phyloP scores from a whole-genome alignment of 225 moss, liverwort and hornwort species.

The Thuidium tamariscinum region DNA sequence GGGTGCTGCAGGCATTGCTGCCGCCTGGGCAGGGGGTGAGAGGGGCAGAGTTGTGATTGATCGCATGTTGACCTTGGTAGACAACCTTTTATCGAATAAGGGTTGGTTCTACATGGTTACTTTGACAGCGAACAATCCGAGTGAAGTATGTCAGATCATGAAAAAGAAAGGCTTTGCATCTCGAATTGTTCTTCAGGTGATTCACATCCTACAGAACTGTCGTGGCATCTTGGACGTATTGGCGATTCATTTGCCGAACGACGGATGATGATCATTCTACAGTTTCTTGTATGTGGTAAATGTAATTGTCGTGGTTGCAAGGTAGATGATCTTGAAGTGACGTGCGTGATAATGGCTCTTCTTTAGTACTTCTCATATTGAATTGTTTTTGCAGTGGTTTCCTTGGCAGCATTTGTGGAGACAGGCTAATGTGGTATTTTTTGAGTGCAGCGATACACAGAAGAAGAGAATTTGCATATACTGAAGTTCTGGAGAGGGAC shows the following conservation, averaged over 20 bases:
- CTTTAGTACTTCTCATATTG: background rate
- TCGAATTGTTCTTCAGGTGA: slow-evolving; percentile 69
- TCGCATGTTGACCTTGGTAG: slow-evolving; percentile 75
- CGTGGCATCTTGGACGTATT: background rate
- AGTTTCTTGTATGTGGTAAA: background rate
- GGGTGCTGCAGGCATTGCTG: slow-evolving; percentile 67
- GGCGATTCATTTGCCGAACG: background rate
- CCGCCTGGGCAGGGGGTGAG: slow-evolving; percentile 93
- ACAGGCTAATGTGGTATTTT: background rate
- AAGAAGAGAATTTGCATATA: slow-evolving; percentile 92
- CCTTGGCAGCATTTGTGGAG: background rate
- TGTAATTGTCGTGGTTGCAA: background rate
- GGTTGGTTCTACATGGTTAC: slow-evolving; percentile 96
- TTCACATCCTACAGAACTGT: background rate
- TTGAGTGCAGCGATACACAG: slow-evolving; percentile 76
- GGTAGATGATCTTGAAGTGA: background rate
- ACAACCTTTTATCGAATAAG: slow-evolving; percentile 68
- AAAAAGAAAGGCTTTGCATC: slow-evolving; percentile 91
- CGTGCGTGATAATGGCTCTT: background rate
- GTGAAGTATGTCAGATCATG: slow-evolving; percentile 93
- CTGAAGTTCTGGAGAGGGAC: slow-evolving; percentile 79
- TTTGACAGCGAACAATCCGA: slow-evolving; percentile 90
- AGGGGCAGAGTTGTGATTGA: slow-evolving; percentile 84
- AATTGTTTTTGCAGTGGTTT: background rate
- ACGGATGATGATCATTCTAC: background rate